These are phyloP conservation scores for Hondaea fermentalgiana DNA, from an alignment of 108 stramenopile species.

Conservation along the genomic window DNA sequence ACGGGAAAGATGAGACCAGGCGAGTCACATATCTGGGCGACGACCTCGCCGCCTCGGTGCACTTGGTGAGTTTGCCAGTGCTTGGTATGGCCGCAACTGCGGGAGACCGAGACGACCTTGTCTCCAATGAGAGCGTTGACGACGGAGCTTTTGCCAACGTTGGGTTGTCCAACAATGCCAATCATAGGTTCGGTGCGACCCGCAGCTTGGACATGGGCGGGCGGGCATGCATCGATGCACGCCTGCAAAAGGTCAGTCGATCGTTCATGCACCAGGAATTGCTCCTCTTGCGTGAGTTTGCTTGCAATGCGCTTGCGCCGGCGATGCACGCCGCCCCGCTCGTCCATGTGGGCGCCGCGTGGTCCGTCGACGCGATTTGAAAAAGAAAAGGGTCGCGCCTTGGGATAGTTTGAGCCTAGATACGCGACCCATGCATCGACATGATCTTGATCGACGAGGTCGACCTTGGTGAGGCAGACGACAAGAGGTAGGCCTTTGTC, in stretches of 20 bases:
- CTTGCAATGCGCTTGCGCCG: not conserved
- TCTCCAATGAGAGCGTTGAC: constrained; percentile 83
- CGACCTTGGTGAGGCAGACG: constrained; percentile 88
- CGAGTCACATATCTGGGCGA: constrained; percentile 79
- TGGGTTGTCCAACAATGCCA: constrained; percentile 93
- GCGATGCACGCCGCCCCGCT: not conserved
- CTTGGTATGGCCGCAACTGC: constrained; percentile 97
- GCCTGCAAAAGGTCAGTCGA: not conserved
- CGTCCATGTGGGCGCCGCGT: not conserved
- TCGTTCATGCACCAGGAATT: not conserved
- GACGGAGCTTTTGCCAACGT: constrained; percentile 91
- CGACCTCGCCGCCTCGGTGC: constrained; percentile 48
- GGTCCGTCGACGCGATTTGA: not conserved
- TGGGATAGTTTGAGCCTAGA: constrained; percentile 35
- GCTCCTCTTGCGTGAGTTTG: not conserved
- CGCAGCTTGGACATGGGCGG: not conserved
- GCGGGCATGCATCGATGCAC: not conserved
- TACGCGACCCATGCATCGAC: constrained; percentile 73
- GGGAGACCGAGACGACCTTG: constrained; percentile 81
- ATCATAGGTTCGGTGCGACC: constrained; percentile 24
- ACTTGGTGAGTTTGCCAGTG: constrained; percentile 79
- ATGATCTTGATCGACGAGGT: constrained; percentile 70
- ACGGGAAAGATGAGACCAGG: constrained; percentile 97
- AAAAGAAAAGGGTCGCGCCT: not conserved
- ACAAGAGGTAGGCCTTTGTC: constrained; percentile 73